Conservation (phyloP, 495 filamentous ascomycete species). For the Penicillium atrosanguineum region DNA sequence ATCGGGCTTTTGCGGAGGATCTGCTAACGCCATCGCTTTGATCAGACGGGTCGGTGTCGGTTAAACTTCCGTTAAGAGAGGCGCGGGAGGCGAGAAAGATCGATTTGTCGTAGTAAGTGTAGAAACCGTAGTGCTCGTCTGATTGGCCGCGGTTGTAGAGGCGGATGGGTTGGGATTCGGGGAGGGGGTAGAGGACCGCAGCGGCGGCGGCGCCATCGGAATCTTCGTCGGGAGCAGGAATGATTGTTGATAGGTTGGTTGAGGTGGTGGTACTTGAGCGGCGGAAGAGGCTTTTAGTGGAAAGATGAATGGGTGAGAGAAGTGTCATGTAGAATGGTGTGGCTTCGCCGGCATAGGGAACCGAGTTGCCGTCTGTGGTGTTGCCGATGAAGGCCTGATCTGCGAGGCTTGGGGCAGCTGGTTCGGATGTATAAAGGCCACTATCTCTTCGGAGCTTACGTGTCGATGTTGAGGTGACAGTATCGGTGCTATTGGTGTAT, state of each 20-base stretch:
- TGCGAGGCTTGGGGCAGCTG: slow-evolving; percentile 59
- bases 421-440: slow-evolving; percentile 52
- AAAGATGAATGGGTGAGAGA: slow-evolving; percentile 30
- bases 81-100: slow-evolving; percentile 68
- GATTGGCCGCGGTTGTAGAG: slow-evolving; percentile 78
- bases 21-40: slow-evolving; percentile 61
- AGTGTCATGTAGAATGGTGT: slow-evolving; percentile 53
- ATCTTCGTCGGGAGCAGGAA: slow-evolving; percentile 60
- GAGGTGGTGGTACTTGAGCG: slow-evolving; percentile 16
- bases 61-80: slow-evolving; percentile 29
- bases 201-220: slow-evolving; percentile 68
- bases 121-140: slow-evolving; percentile 91
- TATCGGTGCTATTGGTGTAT: slow-evolving; percentile 36
- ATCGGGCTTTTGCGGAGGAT: slow-evolving; percentile 60
- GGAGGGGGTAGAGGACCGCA: slow-evolving; percentile 63
- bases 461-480: slow-evolving; percentile 21
- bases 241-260: slow-evolving; percentile 50
- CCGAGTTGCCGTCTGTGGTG: slow-evolving; percentile 71
- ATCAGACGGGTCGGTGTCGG: slow-evolving; percentile 50
- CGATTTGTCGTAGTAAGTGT: slow-evolving; percentile 84
- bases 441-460: slow-evolving; percentile 10
- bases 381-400: slow-evolving; percentile 80
- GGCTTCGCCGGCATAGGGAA: slow-evolving; percentile 49
- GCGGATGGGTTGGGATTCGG: slow-evolving; percentile 73
- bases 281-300: slow-evolving; percentile 23